Conservation (phyloP, 179 eudicot species). For the Heliamphora pulchella region DNA sequence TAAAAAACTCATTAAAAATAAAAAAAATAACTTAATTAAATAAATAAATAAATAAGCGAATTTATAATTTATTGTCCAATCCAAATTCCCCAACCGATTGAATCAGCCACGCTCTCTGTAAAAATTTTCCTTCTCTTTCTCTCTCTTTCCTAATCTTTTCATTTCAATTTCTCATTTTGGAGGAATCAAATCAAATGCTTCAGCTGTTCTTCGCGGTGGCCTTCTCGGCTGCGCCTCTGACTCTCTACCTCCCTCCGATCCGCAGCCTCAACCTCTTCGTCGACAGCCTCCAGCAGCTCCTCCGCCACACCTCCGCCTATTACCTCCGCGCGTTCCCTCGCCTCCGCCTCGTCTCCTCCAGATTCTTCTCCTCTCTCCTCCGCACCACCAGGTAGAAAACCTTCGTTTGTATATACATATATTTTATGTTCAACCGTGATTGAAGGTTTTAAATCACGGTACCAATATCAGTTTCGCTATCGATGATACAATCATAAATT, state of each 20-base stretch:
- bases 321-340: constrained; percentile 20
- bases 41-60: too few species aligned
- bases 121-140: too few species aligned
- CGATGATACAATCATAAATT: too few species aligned
- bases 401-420: background rate
- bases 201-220: constrained; percentile 43
- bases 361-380: constrained; percentile 17
- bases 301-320: constrained; percentile 21
- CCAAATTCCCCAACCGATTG: too few species aligned
- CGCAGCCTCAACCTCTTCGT: constrained; percentile 37
- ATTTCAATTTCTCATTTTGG: too few species aligned
- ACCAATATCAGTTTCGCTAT: too few species aligned
- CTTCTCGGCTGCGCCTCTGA: constrained; percentile 50
- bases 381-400: constrained; percentile 15
- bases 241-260: constrained; percentile 44
- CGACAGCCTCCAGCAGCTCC: constrained; percentile 10
- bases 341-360: constrained; percentile 24
- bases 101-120: too few species aligned
- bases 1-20: too few species aligned
- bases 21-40: too few species aligned
- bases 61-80: too few species aligned
- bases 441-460: too few species aligned
- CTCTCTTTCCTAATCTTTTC: too few species aligned
- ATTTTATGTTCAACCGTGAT: background rate
- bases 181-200: constrained; percentile 25